Evolutionary conservation across 2,329 filamentous ascomycete species (phyloP).

Genomic region (Sporothrix protearum): DNA sequence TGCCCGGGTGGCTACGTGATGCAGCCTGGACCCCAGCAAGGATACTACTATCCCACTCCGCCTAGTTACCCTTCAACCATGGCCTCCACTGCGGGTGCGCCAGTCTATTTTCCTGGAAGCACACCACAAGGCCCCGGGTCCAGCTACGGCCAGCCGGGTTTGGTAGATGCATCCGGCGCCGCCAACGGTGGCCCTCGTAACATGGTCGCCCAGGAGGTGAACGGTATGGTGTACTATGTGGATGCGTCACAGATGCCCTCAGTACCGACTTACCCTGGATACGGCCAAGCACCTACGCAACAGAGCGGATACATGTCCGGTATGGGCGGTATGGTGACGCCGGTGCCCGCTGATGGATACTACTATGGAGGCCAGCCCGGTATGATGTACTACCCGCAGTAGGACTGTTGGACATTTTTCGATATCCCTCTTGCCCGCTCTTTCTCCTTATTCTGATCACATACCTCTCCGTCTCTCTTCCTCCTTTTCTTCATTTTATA

Average conservation of each 20-base stretch:
- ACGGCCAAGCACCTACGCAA: slow-evolving; percentile 37
- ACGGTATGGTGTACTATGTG: slow-evolving; percentile 95
- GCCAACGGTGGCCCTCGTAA: slow-evolving; percentile 45
- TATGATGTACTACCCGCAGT: slow-evolving; percentile 60
- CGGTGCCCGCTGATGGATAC: slow-evolving; percentile 59
- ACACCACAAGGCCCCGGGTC: slow-evolving; percentile 42
- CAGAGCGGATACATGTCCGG: slow-evolving; percentile 53
- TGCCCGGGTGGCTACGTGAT: slow-evolving; percentile 50
- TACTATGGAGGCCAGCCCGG: slow-evolving; percentile 62
- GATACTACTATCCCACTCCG: slow-evolving; percentile 36
- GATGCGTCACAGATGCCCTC: slow-evolving; percentile 69
- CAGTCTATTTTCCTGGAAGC: slow-evolving; percentile 54
- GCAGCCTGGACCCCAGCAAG: slow-evolving; percentile 49
- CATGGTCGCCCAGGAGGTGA: slow-evolving; percentile 77
- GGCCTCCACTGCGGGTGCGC: slow-evolving; percentile 42
- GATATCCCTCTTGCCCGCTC: background rate
- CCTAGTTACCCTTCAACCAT: slow-evolving; percentile 33
- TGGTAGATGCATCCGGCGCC: slow-evolving; percentile 37
- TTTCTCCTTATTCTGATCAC: too few relatives aligned
- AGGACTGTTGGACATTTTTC: background rate
- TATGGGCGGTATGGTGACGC: slow-evolving; percentile 66
- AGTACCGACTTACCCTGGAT: slow-evolving; percentile 47
- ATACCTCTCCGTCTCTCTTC: background rate
- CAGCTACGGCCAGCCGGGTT: slow-evolving; percentile 40
- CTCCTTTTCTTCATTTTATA: background rate